Evolutionary conservation across 1,139 yeast genomes (phyloP).

Genomic region (Geotrichum histeridarum): DNA sequence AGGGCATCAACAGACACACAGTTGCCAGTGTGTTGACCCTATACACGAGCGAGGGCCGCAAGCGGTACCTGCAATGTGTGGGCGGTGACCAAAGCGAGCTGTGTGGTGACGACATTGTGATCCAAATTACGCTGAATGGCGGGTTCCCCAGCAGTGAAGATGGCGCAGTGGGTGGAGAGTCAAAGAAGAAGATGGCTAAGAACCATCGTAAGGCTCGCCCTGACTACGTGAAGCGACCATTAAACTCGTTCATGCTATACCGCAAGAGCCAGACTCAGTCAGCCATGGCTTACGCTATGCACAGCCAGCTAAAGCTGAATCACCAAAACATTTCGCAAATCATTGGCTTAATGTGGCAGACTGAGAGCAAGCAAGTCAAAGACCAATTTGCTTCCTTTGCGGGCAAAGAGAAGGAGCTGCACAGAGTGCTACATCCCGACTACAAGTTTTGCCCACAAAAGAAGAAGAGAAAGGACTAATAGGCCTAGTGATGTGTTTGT

Average conservation of each 20-base stretch:
- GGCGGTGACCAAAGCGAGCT: slow-evolving; percentile 10
- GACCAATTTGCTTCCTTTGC: slow-evolving; percentile 41
- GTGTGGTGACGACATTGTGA: slow-evolving; percentile 30
- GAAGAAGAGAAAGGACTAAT: slow-evolving; percentile 26
- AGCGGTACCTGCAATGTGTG: slow-evolving; percentile 9
- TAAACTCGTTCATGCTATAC: slow-evolving; percentile 49
- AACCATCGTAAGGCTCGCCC: slow-evolving; percentile 27
- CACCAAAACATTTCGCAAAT: slow-evolving; percentile 43
- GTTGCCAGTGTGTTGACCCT: slow-evolving; percentile 33
- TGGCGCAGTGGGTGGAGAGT: slow-evolving; percentile 16
- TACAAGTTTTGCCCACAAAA: slow-evolving; percentile 45
- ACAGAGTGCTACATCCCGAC: slow-evolving; percentile 42
- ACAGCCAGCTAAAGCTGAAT: slow-evolving; percentile 39
- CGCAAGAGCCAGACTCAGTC: slow-evolving; percentile 44
- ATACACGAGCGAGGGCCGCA: slow-evolving; percentile 23
- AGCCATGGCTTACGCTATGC: slow-evolving; percentile 40
- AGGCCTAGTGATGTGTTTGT: too few relatives aligned
- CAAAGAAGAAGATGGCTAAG: slow-evolving; percentile 2
- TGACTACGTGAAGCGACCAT: slow-evolving; percentile 44
- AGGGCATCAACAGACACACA: slow-evolving; percentile 33
- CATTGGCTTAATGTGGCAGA: slow-evolving; percentile 47
- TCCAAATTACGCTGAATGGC: slow-evolving; percentile 32
- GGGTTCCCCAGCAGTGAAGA: slow-evolving; percentile 22
- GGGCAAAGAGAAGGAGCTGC: slow-evolving; percentile 42
- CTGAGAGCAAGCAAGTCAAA: slow-evolving; percentile 40